A percentile compares a stretch with the other conserved stretches of the same genome.
Evolutionary conservation across 805 yeast genomes (phyloP).

Genomic region (Metschnikowia kofuensis): DNA sequence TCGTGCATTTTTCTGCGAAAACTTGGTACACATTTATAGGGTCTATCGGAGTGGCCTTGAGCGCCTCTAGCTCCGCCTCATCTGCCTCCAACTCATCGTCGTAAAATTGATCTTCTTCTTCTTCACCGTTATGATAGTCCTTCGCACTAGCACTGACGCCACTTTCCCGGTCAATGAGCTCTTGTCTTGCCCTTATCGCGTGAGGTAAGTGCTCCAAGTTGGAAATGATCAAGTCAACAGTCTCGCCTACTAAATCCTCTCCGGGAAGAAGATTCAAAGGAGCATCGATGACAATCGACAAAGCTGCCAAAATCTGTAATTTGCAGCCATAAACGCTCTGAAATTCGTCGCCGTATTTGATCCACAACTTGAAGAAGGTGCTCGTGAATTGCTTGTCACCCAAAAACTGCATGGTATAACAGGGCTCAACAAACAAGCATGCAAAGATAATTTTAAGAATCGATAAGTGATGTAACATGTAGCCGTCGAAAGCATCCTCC

Average conservation of each 20-base stretch:
- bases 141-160: conserved; percentile 27
- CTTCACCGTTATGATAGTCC: conserved; percentile 23
- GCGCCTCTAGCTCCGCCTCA: conserved; percentile 80
- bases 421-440: conserved; percentile 38
- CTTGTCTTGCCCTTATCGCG: conserved; percentile 47
- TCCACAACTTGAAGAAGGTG: conserved; percentile 46
- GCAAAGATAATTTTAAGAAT: conserved; percentile 44
- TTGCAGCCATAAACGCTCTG: conserved; percentile 56
- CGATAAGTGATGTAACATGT: conserved; percentile 42
- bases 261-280: conserved; percentile 29
- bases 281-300: conserved; percentile 36
- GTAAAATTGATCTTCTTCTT: conserved; percentile 28
- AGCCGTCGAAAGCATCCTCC: conserved; percentile 42
- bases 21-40: conserved; percentile 65
- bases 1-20: conserved; percentile 53
- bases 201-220: conserved; percentile 45
- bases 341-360: conserved; percentile 43
- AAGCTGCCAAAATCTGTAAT: conserved; percentile 47
- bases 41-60: conserved; percentile 78
- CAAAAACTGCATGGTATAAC: conserved; percentile 33
- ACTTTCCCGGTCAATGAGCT: conserved; percentile 39
- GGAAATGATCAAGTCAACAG: conserved; percentile 38
- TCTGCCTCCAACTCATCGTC: conserved; percentile 46
- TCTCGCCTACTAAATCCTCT: conserved; percentile 33
- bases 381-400: conserved; percentile 36